Base-by-base conservation (phyloP, 179 eudicot species). In the Sideroxylon spinosum region DNA sequence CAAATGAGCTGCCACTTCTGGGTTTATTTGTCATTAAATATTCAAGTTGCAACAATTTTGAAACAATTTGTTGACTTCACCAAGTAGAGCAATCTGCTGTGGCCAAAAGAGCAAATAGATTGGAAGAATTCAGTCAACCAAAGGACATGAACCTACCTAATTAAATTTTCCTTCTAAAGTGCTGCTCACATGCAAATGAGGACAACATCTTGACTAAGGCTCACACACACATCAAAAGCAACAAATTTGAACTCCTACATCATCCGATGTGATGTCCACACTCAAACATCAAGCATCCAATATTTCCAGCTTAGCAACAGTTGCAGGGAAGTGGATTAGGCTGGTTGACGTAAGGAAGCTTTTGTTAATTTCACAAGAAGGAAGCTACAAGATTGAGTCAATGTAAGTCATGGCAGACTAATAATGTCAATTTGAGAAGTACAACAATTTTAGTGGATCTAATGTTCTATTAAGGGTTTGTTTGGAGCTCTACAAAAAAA, bases 171-270 rank as follows among this genome's bases (percentile, higher is more conserved):
- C 9, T 26, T 28, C 19, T 50, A 17, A 22, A 25, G 32, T 64
- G 28, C 29, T 6, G 48, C 50, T 57, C 12, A 68, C 68, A 46
- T 68, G 25, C 1, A 22, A 44, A 52, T 22, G 25, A 69, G 67
- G 66, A 78, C 17, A 7, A 19, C 32, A 71, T 60, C 50, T 52
- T 32, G 14, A 67, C 60, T 59, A 26, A 60, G 26, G 60, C 49
- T 55, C n/a, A 62, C 46, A 48, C 26, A 78, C 48, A 44, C 55
- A 20, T 28, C 50, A 56, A 19, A 14, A 71, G 70, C 46, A 9
- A 65, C 29, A 50, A 53, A 29, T 76, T 76, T 66, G 25, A 76
- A 73, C 16, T 19, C 19, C 28, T 7, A 64, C 20, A 63, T 75
- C 59, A 75, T 66, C 48, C 13, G 23, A 48, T 65, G 55, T 10